Percentiles rank a stretch among this genome's conserved stretches.
Evolutionary conservation across 164 flowering plant species (phyloP).

Genomic region (Magnolia changhungtana): DNA sequence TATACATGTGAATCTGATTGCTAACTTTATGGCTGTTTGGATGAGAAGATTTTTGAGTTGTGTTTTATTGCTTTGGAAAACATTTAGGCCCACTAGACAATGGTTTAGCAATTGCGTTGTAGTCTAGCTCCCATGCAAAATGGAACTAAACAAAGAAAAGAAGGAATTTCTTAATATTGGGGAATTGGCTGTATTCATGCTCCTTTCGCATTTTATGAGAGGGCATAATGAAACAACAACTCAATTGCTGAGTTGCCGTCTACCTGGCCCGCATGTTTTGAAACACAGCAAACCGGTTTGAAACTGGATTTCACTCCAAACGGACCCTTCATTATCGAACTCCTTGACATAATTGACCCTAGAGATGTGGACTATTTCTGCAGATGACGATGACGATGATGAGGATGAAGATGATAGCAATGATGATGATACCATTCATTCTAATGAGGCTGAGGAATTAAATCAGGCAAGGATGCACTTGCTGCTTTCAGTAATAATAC

Average conservation of each 20-base stretch:
- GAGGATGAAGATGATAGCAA: constrained; percentile 4
- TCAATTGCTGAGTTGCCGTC: not conserved
- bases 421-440: constrained; percentile 7
- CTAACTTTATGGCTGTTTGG: no score
- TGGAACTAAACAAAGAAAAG: not conserved
- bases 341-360: not conserved
- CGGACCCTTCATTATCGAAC: not conserved
- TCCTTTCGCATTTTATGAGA: no score
- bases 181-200: no score
- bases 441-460: constrained; percentile 9
- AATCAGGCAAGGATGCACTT: constrained; percentile 9
- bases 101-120: not conserved
- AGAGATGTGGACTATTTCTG: not conserved
- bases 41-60: not conserved
- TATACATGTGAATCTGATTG: no score
- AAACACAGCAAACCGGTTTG: not conserved
- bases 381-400: constrained; percentile 16
- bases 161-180: no score
- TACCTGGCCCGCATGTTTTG: not conserved
- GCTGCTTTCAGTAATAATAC: not conserved
- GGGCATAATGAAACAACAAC: not conserved
- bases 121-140: not conserved
- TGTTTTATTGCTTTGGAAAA: not conserved
- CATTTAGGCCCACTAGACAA: not conserved
- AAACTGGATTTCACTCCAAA: not conserved